Evolutionary conservation across 1,284 basidiomycete genomes (phyloP).

Genomic region (Ceratobasidium sp.): DNA sequence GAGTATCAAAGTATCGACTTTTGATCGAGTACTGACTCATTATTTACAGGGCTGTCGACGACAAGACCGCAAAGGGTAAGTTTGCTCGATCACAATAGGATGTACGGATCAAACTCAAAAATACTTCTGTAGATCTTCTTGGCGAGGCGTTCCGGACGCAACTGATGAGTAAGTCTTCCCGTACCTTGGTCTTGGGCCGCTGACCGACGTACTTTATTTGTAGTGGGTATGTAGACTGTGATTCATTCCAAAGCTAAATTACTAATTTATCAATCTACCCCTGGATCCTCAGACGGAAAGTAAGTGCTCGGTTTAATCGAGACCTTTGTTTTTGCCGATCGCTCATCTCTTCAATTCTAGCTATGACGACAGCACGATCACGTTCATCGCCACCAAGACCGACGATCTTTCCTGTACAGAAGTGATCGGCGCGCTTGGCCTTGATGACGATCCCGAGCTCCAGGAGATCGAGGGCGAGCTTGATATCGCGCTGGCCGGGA

Average conservation of each 20-base stretch:
- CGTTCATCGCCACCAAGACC: constrained; percentile 75
- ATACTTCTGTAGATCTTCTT: constrained; percentile 62
- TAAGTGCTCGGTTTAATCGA: constrained; percentile 54
- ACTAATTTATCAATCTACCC: constrained; percentile 1
- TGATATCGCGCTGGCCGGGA: constrained; percentile 59
- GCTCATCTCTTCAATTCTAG: constrained; percentile 53
- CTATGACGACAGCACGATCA: constrained; percentile 69
- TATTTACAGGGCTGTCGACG: constrained; percentile 69
- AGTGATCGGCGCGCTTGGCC: constrained; percentile 64
- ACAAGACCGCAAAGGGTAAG: constrained; percentile 70
- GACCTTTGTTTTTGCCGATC: background rate
- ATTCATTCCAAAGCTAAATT: background rate
- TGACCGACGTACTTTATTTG: background rate
- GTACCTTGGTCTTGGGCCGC: background rate
- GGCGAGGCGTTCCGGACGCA: constrained; percentile 73
- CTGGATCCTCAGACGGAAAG: constrained; percentile 63
- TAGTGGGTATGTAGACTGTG: constrained; percentile 56
- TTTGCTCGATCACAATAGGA: constrained; percentile 22
- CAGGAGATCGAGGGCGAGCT: constrained; percentile 66
- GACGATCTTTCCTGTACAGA: constrained; percentile 64
- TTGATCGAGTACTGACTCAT: constrained; percentile 69
- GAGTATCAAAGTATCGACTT: background rate
- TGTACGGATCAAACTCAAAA: constrained; percentile 13
- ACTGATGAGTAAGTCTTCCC: constrained; percentile 67
- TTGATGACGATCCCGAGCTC: constrained; percentile 67